Evolutionary conservation across 2,329 filamentous ascomycete genomes (phyloP).

Genomic region (Plectosphaerella plurivora): DNA sequence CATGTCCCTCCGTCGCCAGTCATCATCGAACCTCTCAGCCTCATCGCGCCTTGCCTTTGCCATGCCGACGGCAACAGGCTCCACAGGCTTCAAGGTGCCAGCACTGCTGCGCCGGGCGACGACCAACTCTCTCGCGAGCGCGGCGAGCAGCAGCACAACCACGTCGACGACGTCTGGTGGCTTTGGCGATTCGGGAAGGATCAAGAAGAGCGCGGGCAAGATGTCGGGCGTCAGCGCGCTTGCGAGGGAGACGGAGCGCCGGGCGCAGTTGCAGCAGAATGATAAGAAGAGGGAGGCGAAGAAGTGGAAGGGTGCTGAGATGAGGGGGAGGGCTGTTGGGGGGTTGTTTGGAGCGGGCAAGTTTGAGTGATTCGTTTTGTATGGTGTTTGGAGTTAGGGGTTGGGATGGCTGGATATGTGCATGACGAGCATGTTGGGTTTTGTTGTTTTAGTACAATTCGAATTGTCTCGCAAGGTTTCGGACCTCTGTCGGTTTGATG

Average conservation of each 20-base stretch:
- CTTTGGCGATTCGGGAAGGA: conserved; percentile 43
- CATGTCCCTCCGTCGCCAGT: conserved; percentile 61
- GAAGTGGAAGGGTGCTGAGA: conserved; percentile 54
- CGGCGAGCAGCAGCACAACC: conserved; percentile 22
- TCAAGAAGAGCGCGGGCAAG: conserved; percentile 58
- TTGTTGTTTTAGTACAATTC: too few species aligned
- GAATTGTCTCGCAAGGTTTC: too few species aligned
- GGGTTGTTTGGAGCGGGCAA: conserved; percentile 53
- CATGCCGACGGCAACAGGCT: conserved; percentile 28
- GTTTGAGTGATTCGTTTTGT: conserved; percentile 37
- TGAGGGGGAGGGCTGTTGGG: conserved; percentile 50
- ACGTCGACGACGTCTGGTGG: conserved; percentile 10
- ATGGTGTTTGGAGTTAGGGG: not conserved
- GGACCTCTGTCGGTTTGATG: too few species aligned
- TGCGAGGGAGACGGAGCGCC: conserved; percentile 53
- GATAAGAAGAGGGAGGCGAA: conserved; percentile 55
- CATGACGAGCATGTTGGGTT: too few species aligned
- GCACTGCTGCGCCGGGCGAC: conserved; percentile 70
- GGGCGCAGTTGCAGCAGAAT: conserved; percentile 48
- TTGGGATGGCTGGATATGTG: not conserved
- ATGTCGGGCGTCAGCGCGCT: conserved; percentile 58
- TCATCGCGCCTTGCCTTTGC: conserved; percentile 52
- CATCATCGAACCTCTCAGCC: conserved; percentile 30
- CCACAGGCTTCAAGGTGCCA: conserved; percentile 60
- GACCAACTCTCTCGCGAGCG: conserved; percentile 52